A percentile compares a stretch with the other conserved stretches of the same genome.
These are phyloP conservation scores for Vicia sativa DNA, from an alignment of 306 rosid genomes.

Conservation along the genomic window DNA sequence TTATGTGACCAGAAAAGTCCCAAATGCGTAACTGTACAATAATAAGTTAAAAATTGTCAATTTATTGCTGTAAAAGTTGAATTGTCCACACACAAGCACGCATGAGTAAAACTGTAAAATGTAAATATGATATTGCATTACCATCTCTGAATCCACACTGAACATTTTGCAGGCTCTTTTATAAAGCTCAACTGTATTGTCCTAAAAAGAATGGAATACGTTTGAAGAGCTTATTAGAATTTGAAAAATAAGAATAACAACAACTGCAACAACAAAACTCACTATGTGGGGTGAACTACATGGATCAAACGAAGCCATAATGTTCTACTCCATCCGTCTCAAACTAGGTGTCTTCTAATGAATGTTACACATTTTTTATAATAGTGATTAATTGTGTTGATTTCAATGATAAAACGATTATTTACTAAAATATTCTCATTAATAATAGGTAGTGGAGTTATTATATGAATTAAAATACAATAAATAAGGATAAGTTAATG, in stretches of 20 bases:
- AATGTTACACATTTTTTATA: no score
- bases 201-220: conserved; percentile 55
- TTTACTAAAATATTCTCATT: no score
- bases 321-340: no score
- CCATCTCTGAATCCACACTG: conserved; percentile 86
- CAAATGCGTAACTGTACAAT: conserved; percentile 80
- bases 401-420: no score
- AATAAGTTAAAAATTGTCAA: conserved; percentile 39
- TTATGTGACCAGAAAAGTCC: conserved; percentile 90
- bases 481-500: no score
- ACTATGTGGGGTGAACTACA: no score
- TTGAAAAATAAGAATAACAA: conserved; percentile 10
- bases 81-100: neutral
- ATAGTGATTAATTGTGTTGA: no score
- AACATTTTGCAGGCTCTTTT: conserved; percentile 94
- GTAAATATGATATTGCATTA: conserved; percentile 44
- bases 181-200: conserved; percentile 73
- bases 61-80: conserved; percentile 33
- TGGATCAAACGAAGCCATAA: no score
- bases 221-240: conserved; percentile 28
- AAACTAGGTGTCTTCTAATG: no score
- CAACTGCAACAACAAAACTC: no score
- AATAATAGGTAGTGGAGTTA: no score
- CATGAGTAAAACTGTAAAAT: neutral
- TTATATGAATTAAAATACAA: no score